A percentile compares a stretch with the other conserved stretches of the same genome.
phyloP scores from a whole-genome alignment of 2,329 filamentous ascomycete species.

The Pseudogymnoascus sp. region DNA sequence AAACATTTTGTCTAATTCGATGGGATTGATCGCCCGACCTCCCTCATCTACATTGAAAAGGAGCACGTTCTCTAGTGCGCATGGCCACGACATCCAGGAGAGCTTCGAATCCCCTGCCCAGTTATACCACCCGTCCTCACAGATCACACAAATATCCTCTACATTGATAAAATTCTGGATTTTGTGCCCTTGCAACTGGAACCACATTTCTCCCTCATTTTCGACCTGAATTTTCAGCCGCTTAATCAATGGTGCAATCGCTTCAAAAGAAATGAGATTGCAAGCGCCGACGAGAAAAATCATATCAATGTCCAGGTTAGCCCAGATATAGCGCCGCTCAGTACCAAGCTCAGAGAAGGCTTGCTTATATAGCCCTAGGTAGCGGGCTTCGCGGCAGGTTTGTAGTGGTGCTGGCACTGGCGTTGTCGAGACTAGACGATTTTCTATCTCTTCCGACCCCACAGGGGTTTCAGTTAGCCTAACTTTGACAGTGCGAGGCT shows the following conservation, averaged over 20 bases:
- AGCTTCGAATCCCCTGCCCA: neutral
- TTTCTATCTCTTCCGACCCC: neutral
- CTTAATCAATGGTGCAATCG: neutral
- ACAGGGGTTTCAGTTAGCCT: too few species aligned
- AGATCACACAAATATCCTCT: neutral
- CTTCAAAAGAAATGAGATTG: neutral
- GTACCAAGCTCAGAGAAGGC: neutral
- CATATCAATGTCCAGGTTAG: neutral
- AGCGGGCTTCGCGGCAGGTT: neutral
- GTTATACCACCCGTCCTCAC: neutral
- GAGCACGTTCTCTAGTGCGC: neutral
- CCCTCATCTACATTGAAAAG: neutral
- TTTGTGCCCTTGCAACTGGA: neutral
- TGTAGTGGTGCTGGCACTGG: neutral
- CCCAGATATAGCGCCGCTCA: neutral
- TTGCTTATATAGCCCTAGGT: neutral
- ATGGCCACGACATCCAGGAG: neutral
- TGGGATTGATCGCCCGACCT: neutral
- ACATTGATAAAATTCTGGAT: neutral
- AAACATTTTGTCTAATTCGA: neutral
- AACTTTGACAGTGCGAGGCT: constrained; percentile 14
- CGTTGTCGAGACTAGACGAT: neutral
- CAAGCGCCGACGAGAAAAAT: neutral
- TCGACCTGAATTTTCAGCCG: neutral
- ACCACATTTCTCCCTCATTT: neutral